A percentile compares a stretch with the other conserved stretches of the same genome.
Evolutionary conservation across 2,329 filamentous ascomycete species (phyloP).

Genomic region (Exophiala lecanii-corni): DNA sequence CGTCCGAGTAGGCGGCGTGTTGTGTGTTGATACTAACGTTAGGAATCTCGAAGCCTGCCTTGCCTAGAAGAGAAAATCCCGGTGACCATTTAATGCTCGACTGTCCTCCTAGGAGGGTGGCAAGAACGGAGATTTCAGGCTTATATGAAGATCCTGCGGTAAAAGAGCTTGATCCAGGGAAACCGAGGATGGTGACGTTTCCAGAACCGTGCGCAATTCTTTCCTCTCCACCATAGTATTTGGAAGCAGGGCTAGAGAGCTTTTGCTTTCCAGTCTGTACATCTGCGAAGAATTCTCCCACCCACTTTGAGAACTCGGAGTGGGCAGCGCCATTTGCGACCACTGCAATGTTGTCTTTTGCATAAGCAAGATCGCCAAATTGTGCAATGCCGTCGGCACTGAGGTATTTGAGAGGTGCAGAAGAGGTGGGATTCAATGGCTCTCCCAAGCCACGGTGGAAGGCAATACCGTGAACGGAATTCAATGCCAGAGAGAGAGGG

Average conservation of each 20-base stretch:
- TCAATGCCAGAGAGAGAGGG: constrained; percentile 68
- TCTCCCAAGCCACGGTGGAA: constrained; percentile 91
- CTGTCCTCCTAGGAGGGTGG: constrained; percentile 82
- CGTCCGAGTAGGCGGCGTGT: constrained; percentile 86
- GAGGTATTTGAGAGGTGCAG: constrained; percentile 74
- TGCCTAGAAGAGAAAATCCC: constrained; percentile 85
- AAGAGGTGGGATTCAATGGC: constrained; percentile 67
- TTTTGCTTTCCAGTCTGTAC: constrained; percentile 50
- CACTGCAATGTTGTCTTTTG: constrained; percentile 85
- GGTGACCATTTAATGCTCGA: constrained; percentile 92
- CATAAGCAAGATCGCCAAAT: constrained; percentile 75
- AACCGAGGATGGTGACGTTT: constrained; percentile 83
- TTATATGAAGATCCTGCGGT: constrained; percentile 68
- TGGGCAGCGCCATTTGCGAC: constrained; percentile 83
- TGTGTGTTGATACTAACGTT: constrained; percentile 67
- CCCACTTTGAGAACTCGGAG: constrained; percentile 77
- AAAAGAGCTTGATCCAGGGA: constrained; percentile 80
- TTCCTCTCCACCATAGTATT: constrained; percentile 95
- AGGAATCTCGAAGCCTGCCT: constrained; percentile 64
- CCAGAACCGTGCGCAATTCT: constrained; percentile 71
- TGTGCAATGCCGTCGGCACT: constrained; percentile 67
- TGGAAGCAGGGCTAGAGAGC: constrained; percentile 61
- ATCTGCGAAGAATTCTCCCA: constrained; percentile 82
- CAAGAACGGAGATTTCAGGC: constrained; percentile 82
- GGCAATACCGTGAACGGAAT: constrained; percentile 78